Percentiles rank a stretch among this genome's conserved stretches.
phyloP scores from a whole-genome alignment of 345 rosid species.

The Psidium guajava region DNA sequence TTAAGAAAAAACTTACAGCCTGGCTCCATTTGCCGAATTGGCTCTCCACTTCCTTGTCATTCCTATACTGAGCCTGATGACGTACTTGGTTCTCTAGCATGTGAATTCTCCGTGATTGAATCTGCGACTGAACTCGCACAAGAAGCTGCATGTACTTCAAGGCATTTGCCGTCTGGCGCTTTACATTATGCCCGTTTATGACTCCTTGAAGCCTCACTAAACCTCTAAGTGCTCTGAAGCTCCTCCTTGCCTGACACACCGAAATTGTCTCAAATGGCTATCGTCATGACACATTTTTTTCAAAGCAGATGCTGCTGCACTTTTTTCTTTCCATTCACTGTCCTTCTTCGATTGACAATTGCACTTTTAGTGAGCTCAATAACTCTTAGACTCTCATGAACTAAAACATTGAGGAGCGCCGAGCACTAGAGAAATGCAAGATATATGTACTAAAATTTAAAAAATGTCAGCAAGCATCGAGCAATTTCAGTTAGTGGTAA shows the following conservation, averaged over 20 bases:
- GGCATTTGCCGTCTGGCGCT: conserved; percentile 80
- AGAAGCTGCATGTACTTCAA: conserved; percentile 92
- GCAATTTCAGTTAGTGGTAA: neutral
- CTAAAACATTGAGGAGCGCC: neutral
- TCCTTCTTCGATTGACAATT: neutral
- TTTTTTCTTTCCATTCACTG: neutral
- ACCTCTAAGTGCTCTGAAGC: conserved; percentile 88
- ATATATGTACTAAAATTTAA: neutral
- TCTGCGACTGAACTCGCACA: conserved; percentile 95
- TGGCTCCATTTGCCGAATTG: conserved; percentile 55
- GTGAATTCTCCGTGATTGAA: conserved; percentile 88
- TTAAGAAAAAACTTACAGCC: conserved; percentile 23
- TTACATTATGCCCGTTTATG: conserved; percentile 77
- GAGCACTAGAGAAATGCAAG: neutral
- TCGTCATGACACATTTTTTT: neutral
- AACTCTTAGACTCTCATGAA: neutral
- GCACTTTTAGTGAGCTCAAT: neutral
- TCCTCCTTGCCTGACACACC: conserved; percentile 62
- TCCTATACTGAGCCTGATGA: conserved; percentile 26
- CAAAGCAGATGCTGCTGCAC: neutral
- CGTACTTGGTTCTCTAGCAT: conserved; percentile 77
- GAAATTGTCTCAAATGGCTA: neutral
- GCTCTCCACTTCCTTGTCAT: conserved; percentile 44
- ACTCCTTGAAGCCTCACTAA: conserved; percentile 98
- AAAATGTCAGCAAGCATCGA: neutral